phyloP scores from a whole-genome alignment of 768 basidiomycete genomes.

The Leccinum arenicola region DNA sequence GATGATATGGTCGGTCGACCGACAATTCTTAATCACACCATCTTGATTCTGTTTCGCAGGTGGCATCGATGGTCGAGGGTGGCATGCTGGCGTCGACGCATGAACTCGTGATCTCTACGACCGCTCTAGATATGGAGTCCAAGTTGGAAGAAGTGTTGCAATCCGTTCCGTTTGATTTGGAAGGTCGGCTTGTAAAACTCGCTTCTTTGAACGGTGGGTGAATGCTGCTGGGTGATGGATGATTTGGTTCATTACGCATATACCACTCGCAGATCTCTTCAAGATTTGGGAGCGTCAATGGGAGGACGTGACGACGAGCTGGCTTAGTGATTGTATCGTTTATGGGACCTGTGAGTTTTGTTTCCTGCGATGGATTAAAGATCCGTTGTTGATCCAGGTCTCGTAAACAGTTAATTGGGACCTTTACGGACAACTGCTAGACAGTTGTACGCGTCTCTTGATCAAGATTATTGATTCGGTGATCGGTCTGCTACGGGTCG shows the following conservation, averaged over 20 bases:
- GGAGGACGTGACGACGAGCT: slow-evolving; percentile 19
- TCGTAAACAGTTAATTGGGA: slow-evolving; percentile 51
- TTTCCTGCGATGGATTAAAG: neutral
- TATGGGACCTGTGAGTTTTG: slow-evolving; percentile 48
- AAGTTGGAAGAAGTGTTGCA: slow-evolving; percentile 47
- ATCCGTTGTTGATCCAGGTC: slow-evolving; percentile 1
- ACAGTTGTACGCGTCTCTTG: slow-evolving; percentile 39
- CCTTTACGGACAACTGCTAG: slow-evolving; percentile 46
- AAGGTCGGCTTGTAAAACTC: slow-evolving; percentile 52
- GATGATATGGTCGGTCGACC: slow-evolving; percentile 52
- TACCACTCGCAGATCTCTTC: slow-evolving; percentile 23
- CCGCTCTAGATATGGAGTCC: slow-evolving; percentile 54
- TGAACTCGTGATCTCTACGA: slow-evolving; percentile 49
- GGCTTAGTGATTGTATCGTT: slow-evolving; percentile 24
- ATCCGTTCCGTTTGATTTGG: slow-evolving; percentile 48
- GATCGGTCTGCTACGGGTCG: slow-evolving; percentile 27
- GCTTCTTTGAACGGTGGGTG: slow-evolving; percentile 46
- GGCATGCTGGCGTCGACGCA: slow-evolving; percentile 39
- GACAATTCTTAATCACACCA: neutral
- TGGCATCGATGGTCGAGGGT: slow-evolving; percentile 45
- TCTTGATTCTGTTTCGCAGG: slow-evolving; percentile 34
- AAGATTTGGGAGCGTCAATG: slow-evolving; percentile 22
- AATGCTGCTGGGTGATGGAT: slow-evolving; percentile 11
- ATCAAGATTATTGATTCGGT: slow-evolving; percentile 35
- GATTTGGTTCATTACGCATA: neutral